These are phyloP conservation scores for Spinacia oleracea DNA, from an alignment of 179 eudicot species.

Conservation along the genomic window DNA sequence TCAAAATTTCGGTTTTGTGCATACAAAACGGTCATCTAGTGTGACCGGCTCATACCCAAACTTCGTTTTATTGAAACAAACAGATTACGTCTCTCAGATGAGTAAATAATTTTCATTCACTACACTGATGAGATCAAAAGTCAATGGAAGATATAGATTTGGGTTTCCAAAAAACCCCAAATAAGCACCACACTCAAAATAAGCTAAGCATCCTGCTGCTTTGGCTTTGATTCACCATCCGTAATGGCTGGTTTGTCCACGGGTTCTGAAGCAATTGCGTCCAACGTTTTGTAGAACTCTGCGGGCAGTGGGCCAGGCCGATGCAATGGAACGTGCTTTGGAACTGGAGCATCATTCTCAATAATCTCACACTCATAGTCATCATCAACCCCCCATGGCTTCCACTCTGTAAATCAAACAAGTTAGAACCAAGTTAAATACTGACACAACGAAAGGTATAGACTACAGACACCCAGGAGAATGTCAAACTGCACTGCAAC, in stretches of 20 bases:
- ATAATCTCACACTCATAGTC: conserved; percentile 85
- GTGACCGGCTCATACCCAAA: neutral
- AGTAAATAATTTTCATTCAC: conserved; percentile 8
- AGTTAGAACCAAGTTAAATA: neutral
- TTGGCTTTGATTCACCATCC: conserved; percentile 38
- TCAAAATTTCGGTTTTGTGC: neutral
- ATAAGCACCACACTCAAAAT: conserved; percentile 9
- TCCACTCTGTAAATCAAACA: conserved; percentile 61
- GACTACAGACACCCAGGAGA: neutral
- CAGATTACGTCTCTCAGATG: neutral
- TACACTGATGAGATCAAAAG: conserved; percentile 15
- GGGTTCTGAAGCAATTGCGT: conserved; percentile 37
- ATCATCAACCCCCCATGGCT: conserved; percentile 83
- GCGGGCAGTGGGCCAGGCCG: conserved; percentile 81
- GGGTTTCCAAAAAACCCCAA: conserved; percentile 12
- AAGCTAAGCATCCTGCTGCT: conserved; percentile 16
- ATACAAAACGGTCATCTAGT: neutral
- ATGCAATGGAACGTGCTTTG: conserved; percentile 74
- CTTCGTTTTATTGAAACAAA: conserved; percentile 1
- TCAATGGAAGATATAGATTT: conserved; percentile 6
- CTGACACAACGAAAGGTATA: neutral
- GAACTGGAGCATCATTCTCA: conserved; percentile 82
- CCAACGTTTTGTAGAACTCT: conserved; percentile 73
- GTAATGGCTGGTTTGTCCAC: conserved; percentile 42
- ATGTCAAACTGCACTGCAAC: neutral